A percentile compares a stretch with the other conserved stretches of the same genome.
phyloP scores from a whole-genome alignment of 2,329 filamentous ascomycete species.

The Pestalotiopsis sp. region DNA sequence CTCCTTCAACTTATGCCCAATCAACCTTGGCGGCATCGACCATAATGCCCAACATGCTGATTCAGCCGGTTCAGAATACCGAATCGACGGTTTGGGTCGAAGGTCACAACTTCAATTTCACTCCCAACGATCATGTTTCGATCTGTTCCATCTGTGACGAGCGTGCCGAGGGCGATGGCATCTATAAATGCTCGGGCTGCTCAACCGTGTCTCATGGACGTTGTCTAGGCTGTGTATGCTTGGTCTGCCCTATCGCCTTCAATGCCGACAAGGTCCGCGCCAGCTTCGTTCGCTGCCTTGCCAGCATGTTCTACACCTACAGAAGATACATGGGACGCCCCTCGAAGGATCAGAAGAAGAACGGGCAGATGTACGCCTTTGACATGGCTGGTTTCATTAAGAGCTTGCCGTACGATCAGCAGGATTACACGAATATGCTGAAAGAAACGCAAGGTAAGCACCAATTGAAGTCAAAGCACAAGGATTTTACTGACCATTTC shows the following conservation, averaged over 20 bases:
- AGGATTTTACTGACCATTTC: conserved; percentile 21
- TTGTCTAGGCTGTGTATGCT: conserved; percentile 63
- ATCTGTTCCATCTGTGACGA: conserved; percentile 78
- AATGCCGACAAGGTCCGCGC: conserved; percentile 64
- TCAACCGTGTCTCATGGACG: conserved; percentile 58
- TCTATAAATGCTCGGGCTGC: conserved; percentile 75
- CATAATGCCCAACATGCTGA: conserved; percentile 82
- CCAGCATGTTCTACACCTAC: conserved; percentile 69
- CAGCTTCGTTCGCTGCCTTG: conserved; percentile 66
- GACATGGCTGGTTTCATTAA: conserved; percentile 68
- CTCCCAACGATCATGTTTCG: conserved; percentile 58
- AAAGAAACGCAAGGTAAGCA: conserved; percentile 66
- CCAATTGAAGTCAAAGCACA: background rate
- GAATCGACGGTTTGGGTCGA: conserved; percentile 84
- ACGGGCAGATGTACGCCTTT: conserved; percentile 64
- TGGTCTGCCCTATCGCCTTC: conserved; percentile 67
- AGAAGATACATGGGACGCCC: conserved; percentile 65
- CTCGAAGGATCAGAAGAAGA: conserved; percentile 61
- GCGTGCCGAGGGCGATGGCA: conserved; percentile 69
- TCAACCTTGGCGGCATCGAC: conserved; percentile 86
- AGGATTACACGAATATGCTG: conserved; percentile 66
- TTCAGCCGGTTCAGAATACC: conserved; percentile 78
- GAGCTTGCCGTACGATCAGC: conserved; percentile 67
- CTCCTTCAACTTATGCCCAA: conserved; percentile 81
- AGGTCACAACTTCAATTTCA: conserved; percentile 78